Percentiles rank a stretch among this genome's conserved stretches.
phyloP scores from a whole-genome alignment of 306 rosid species.

The Urtica urens region DNA sequence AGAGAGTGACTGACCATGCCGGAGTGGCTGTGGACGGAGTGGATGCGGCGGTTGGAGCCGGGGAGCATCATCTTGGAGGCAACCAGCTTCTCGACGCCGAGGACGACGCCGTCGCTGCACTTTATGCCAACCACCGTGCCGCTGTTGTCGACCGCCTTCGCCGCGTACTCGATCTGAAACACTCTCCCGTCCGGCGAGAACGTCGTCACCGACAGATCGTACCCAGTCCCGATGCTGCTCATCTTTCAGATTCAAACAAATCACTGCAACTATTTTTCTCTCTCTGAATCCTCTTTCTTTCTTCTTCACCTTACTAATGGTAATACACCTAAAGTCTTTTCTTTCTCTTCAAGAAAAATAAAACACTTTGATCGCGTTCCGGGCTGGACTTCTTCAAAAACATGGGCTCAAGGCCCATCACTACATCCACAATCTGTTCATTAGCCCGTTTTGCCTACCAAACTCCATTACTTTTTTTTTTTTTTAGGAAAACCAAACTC shows the following conservation, averaged over 20 bases:
- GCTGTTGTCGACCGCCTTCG: conserved; percentile 97
- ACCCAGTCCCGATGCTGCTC: conserved; percentile 99
- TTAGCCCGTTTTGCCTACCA: too few relatives aligned
- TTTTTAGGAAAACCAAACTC: too few relatives aligned
- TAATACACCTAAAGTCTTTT: too few relatives aligned
- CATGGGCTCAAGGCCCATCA: too few relatives aligned
- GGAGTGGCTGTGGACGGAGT: conserved; percentile 81
- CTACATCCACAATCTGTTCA: too few relatives aligned
- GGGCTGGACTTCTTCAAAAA: too few relatives aligned
- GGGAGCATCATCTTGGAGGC: conserved; percentile 97
- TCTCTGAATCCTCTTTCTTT: not conserved
- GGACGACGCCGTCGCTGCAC: conserved; percentile 87
- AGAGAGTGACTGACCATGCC: conserved; percentile 60
- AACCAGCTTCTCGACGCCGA: conserved; percentile 95
- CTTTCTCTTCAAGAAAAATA: too few relatives aligned
- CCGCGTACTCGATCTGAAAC: conserved; percentile 96
- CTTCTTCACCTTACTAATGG: not conserved
- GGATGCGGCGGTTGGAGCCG: conserved; percentile 94
- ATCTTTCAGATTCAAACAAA: too few relatives aligned
- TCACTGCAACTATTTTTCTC: too few relatives aligned
- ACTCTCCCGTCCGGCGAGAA: conserved; percentile 98
- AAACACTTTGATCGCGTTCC: too few relatives aligned
- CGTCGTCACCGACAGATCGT: conserved; percentile 96
- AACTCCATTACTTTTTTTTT: too few relatives aligned
- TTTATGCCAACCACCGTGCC: conserved; percentile 98